phyloP scores from a whole-genome alignment of 2,329 filamentous ascomycete species.

The Colletotrichum salicis region DNA sequence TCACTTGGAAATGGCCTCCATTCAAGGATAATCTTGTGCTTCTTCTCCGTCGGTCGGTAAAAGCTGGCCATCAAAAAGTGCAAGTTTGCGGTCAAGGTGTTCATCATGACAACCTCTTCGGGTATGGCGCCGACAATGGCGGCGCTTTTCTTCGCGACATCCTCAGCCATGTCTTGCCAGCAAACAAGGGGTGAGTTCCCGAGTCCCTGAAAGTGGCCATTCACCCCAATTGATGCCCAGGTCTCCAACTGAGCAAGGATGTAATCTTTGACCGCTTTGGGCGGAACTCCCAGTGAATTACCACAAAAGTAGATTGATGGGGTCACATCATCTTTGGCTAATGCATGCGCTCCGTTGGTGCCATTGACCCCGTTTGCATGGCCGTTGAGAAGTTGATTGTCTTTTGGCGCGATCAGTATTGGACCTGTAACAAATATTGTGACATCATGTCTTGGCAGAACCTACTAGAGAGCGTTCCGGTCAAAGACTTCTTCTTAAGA shows the following conservation, averaged over 20 bases:
- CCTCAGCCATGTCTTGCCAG: conserved; percentile 84
- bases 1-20: conserved; percentile 92
- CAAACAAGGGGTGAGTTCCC: conserved; percentile 74
- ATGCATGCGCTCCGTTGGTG: conserved; percentile 42
- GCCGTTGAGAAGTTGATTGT: conserved; percentile 39
- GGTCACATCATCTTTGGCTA: conserved; percentile 45
- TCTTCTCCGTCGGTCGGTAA: conserved; percentile 73
- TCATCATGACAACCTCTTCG: conserved; percentile 87
- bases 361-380: conserved; percentile 38
- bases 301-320: conserved; percentile 79
- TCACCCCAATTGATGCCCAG: conserved; percentile 86
- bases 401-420: not conserved
- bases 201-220: conserved; percentile 81
- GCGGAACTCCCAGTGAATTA: conserved; percentile 82
- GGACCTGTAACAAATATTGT: too few relatives aligned
- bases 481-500: conserved; percentile 71
- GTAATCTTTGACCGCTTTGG: conserved; percentile 71
- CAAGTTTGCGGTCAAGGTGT: conserved; percentile 83
- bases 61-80: conserved; percentile 88
- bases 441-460: conserved; percentile 3
- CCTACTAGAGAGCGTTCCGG: conserved; percentile 55
- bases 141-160: conserved; percentile 75
- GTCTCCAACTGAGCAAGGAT: conserved; percentile 80
- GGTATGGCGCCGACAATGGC: conserved; percentile 79
- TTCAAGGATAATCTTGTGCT: conserved; percentile 87